phyloP scores from a whole-genome alignment of 768 basidiomycete genomes.

The Rhizopogon vinicolor region DNA sequence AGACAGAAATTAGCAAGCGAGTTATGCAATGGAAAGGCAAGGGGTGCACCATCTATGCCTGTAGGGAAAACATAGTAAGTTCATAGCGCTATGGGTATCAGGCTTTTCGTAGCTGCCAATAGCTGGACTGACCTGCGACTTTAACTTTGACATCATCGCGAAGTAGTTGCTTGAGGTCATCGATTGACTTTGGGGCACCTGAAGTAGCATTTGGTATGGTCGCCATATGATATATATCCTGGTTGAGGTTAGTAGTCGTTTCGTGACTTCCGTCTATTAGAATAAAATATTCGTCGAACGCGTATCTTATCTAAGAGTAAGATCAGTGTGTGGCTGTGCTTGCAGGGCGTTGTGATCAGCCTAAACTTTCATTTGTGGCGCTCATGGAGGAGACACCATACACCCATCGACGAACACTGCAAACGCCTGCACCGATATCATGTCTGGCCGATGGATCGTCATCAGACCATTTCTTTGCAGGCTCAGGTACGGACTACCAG shows the following conservation, averaged over 20 bases:
- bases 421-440: constrained; percentile 48
- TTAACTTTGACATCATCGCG: constrained; percentile 78
- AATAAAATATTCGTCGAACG: no score
- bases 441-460: constrained; percentile 47
- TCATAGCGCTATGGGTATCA: neutral
- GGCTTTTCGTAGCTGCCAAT: neutral
- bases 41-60: constrained; percentile 65
- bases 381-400: constrained; percentile 4
- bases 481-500: constrained; percentile 45
- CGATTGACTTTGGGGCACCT: constrained; percentile 45
- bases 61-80: neutral
- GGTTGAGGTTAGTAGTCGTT: neutral
- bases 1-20: constrained; percentile 4
- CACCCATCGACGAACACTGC: constrained; percentile 21
- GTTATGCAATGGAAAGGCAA: constrained; percentile 1
- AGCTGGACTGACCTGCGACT: constrained; percentile 68
- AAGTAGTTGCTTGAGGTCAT: constrained; percentile 55
- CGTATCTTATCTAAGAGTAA: no score
- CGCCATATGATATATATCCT: no score
- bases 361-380: no score
- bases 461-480: constrained; percentile 48
- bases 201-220: no score
- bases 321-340: no score
- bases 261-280: no score
- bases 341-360: no score